Evolutionary conservation across 805 yeast genomes (phyloP), one percentile per base, ranked within the genome.

Genomic region (Sugiyamaella boreocaroliniensis): DNA sequence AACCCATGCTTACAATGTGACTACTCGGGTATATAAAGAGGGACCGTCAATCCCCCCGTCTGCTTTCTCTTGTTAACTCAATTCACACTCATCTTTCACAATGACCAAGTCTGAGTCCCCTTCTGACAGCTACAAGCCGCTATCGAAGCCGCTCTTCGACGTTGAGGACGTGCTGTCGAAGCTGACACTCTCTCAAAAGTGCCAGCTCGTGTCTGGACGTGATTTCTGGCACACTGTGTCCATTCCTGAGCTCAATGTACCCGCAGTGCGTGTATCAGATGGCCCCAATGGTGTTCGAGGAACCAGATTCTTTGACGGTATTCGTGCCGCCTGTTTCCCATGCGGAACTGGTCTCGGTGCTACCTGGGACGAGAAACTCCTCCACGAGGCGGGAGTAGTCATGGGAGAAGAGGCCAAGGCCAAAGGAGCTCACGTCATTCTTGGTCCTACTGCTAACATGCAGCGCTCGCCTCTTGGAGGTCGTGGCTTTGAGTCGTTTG

Each of bases 251-350:
- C 58, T 76, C 29, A 71, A 69, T 18, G 61, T 80, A 42, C 82
- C 81, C 2, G 65, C 75, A 0, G 55, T 80, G 5, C 70, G 83
- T 61, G 61, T 76, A 32, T 65, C 75, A 16, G 86, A 81, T 62
- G 86, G 86, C 16, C 86, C 86, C 47, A 81, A 81, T 60, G 86
- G 86, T 56, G 72, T 80, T 46, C 70, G 85, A 56, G 85, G 85
- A 22, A 78, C 81, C 18, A 72, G 68, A 43, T 79, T 79, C 60
- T 77, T 79, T 61, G 69, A 75, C 55, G 72, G 78, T 41, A 69
- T 72, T 20, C 81, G 81, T 7, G 72, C 83, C 43, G 82, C 80
- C 55, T 79, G 83, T 56, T 72, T 81, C 58, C 83, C 85, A 6
- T 76, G 79, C 61, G 85, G 85, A 29, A 79, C 85, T 9, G 84